Evolutionary conservation across 2,329 filamentous ascomycete genomes (phyloP).

Genomic region (Fusarium sp.): DNA sequence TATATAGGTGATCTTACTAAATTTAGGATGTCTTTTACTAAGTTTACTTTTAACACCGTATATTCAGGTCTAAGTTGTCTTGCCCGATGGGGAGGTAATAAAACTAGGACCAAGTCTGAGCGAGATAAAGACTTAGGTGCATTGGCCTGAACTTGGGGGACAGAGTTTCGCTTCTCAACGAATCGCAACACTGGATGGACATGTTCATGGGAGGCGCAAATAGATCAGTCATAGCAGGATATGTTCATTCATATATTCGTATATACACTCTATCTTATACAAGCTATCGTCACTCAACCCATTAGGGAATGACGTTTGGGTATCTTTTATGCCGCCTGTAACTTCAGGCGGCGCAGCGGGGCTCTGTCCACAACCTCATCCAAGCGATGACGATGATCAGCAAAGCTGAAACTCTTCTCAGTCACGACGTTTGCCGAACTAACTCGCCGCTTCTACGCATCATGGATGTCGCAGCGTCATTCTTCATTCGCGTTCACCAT

Average conservation of each 20-base stretch:
- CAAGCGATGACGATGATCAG: neutral
- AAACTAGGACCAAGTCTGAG: no score
- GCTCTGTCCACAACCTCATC: neutral
- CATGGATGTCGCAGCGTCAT: neutral
- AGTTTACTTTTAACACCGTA: no score
- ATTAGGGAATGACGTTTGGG: slow-evolving; percentile 1
- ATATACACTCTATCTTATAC: slow-evolving; percentile 6
- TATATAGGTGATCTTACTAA: no score
- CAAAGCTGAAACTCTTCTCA: neutral
- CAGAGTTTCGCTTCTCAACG: neutral
- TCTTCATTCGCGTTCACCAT: neutral
- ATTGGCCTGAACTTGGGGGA: neutral
- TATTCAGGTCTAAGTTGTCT: no score
- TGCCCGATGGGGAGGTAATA: no score
- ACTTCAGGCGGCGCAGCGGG: neutral
- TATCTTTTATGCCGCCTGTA: slow-evolving; percentile 6
- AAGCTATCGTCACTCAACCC: slow-evolving; percentile 7
- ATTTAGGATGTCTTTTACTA: no score
- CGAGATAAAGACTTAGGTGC: neutral
- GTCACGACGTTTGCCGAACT: neutral
- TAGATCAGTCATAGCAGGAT: neutral
- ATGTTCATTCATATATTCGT: slow-evolving; percentile 10
- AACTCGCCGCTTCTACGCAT: neutral
- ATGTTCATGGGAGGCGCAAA: neutral
- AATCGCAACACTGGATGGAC: neutral